Conservation (phyloP, 352 stramenopile genomes). For the Pythium apleroticum region DNA sequence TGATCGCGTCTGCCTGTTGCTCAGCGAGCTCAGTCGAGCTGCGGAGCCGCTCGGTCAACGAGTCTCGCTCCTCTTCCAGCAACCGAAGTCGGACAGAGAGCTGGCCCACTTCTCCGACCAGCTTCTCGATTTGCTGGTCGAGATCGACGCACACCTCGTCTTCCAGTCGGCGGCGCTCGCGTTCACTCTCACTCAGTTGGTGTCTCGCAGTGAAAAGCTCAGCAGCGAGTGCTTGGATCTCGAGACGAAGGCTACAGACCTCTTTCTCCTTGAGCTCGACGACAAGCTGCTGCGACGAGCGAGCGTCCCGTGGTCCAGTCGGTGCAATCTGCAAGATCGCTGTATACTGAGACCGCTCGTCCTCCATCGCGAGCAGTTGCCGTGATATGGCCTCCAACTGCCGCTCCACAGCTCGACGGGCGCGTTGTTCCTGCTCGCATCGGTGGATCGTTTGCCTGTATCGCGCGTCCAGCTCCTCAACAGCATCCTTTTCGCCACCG, state of each 20-base stretch:
- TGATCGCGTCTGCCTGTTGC: conserved; percentile 24
- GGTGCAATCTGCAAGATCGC: conserved; percentile 42
- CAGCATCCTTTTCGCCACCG: conserved; percentile 46
- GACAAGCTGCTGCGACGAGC: conserved; percentile 37
- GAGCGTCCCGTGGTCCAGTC: conserved; percentile 29
- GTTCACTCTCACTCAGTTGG: not conserved
- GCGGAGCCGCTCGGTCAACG: not conserved
- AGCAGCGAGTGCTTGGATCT: not conserved
- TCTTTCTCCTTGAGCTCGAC: conserved; percentile 62
- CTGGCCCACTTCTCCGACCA: not conserved
- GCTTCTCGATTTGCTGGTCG: conserved; percentile 22
- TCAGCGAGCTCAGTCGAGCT: not conserved
- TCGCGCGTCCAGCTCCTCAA: conserved; percentile 56
- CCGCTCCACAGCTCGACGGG: conserved; percentile 36
- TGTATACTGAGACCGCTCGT: conserved; percentile 50
- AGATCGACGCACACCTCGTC: conserved; percentile 24
- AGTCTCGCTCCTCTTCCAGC: conserved; percentile 10
- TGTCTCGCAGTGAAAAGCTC: not conserved
- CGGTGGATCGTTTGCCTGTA: conserved; percentile 52
- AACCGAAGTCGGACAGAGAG: not conserved
- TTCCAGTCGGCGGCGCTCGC: conserved; percentile 11
- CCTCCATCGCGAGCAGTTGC: conserved; percentile 51
- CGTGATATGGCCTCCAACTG: conserved; percentile 32
- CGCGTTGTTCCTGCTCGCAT: conserved; percentile 54
- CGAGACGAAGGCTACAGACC: conserved; percentile 16